Evolutionary conservation across 768 basidiomycete genomes (phyloP).

Genomic region (Boletellus ananiceps): DNA sequence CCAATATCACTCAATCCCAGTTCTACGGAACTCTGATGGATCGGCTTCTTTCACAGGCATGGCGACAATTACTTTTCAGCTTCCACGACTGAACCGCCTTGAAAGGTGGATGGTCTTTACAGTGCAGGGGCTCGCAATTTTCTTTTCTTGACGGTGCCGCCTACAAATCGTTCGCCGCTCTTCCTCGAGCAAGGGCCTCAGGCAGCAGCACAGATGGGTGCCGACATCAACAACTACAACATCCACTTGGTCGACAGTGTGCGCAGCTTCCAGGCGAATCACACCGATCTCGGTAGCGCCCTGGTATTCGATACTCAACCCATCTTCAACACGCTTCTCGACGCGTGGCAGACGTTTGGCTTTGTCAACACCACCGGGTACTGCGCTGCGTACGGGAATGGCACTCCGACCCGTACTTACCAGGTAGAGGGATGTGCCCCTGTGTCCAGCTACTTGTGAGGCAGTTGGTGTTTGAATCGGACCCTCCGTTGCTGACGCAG

Average conservation of each 20-base stretch:
- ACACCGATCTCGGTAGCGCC: slow-evolving; percentile 42
- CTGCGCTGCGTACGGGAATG: slow-evolving; percentile 55
- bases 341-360: slow-evolving; percentile 48
- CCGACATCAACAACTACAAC: slow-evolving; percentile 48
- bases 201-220: slow-evolving; percentile 26
- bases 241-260: slow-evolving; percentile 38
- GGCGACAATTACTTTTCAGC: not conserved
- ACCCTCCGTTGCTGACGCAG: not conserved
- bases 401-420: slow-evolving; percentile 48
- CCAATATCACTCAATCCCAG: slow-evolving; percentile 20
- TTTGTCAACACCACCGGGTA: slow-evolving; percentile 58
- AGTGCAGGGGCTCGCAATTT: slow-evolving; percentile 55
- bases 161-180: slow-evolving; percentile 53
- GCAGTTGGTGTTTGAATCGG: slow-evolving; percentile 3
- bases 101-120: slow-evolving; percentile 20
- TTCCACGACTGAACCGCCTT: not conserved
- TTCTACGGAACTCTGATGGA: slow-evolving; percentile 25
- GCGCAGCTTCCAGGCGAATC: slow-evolving; percentile 36
- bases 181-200: slow-evolving; percentile 38
- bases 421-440: slow-evolving; percentile 57
- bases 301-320: slow-evolving; percentile 53
- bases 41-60: slow-evolving; percentile 28
- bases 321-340: slow-evolving; percentile 54
- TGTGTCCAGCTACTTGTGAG: slow-evolving; percentile 63
- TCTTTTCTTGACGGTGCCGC: slow-evolving; percentile 60